These are phyloP conservation scores for Diospyros lotus DNA, from an alignment of 148 eudicot species.

Conservation along the genomic window DNA sequence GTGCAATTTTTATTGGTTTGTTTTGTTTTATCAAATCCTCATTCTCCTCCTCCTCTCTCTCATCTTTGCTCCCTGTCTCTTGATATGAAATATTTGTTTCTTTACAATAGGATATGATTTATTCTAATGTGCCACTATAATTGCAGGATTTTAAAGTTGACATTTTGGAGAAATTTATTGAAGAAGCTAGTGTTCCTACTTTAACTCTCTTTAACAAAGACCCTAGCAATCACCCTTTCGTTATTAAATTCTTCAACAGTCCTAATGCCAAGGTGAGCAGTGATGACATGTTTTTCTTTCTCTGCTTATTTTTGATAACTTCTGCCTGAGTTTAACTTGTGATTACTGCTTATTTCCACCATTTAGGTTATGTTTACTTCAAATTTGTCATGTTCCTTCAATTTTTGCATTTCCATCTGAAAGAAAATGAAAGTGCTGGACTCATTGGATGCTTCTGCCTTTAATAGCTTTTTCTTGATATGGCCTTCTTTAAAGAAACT, in stretches of 20 bases:
- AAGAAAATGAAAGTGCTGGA: no score
- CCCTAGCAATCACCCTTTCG: conserved; percentile 55
- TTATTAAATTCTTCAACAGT: conserved; percentile 51
- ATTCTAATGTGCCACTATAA: background rate
- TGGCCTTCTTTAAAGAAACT: background rate
- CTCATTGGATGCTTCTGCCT: no score
- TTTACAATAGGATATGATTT: background rate
- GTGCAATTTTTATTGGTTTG: background rate
- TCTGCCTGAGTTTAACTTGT: no score
- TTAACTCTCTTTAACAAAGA: conserved; percentile 55
- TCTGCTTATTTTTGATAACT: background rate
- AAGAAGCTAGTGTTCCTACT: conserved; percentile 51
- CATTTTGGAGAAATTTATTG: conserved; percentile 58
- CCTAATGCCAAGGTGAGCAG: conserved; percentile 57
- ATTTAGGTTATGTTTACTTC: background rate
- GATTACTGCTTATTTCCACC: background rate
- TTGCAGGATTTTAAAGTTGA: conserved; percentile 62
- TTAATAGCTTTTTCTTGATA: background rate
- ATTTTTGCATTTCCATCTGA: background rate
- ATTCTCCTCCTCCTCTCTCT: no score
- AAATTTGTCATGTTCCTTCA: background rate
- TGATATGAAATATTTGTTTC: background rate
- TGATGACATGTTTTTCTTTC: background rate
- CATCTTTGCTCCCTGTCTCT: no score
- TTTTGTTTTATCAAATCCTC: background rate